Evolutionary conservation across 2,329 filamentous ascomycete genomes (phyloP).

Genomic region (Botrytis fragariae): DNA sequence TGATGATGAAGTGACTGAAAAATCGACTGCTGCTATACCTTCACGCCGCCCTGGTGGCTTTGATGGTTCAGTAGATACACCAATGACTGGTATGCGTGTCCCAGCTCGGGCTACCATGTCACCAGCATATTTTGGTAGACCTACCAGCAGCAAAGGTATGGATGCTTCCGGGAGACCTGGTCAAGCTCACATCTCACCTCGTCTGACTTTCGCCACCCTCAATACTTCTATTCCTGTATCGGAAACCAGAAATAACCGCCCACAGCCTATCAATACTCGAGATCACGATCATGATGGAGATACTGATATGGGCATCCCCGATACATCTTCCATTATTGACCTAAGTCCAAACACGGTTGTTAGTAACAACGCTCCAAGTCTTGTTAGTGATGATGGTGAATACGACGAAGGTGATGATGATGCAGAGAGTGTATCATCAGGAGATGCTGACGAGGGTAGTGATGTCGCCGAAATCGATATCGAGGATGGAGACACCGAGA

Average conservation of each 20-base stretch:
- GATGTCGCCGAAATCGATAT: conserved; percentile 62
- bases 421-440: conserved; percentile 49
- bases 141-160: conserved; percentile 58
- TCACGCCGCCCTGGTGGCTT: conserved; percentile 39
- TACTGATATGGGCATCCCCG: conserved; percentile 42
- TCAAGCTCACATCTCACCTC: conserved; percentile 44
- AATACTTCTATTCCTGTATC: conserved; percentile 30
- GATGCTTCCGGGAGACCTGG: conserved; percentile 37
- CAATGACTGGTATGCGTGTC: conserved; percentile 50
- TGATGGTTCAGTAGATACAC: conserved; percentile 39
- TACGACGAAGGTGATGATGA: conserved; percentile 69
- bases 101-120: conserved; percentile 57
- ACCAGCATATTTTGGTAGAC: conserved; percentile 48
- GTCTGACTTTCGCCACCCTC: conserved; percentile 39
- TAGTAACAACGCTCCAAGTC: conserved; percentile 74
- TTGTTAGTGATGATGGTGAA: conserved; percentile 78
- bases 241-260: conserved; percentile 22
- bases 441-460: conserved; percentile 55
- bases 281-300: conserved; percentile 33
- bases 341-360: conserved; percentile 67
- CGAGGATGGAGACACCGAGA: conserved; percentile 47
- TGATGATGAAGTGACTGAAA: conserved; percentile 47
- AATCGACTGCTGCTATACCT: conserved; percentile 36
- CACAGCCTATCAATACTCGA: conserved; percentile 21
- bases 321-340: conserved; percentile 56